These are phyloP conservation scores for Pseudonectria foliicola DNA, from an alignment of 2,329 filamentous ascomycete genomes.

Conservation along the genomic window DNA sequence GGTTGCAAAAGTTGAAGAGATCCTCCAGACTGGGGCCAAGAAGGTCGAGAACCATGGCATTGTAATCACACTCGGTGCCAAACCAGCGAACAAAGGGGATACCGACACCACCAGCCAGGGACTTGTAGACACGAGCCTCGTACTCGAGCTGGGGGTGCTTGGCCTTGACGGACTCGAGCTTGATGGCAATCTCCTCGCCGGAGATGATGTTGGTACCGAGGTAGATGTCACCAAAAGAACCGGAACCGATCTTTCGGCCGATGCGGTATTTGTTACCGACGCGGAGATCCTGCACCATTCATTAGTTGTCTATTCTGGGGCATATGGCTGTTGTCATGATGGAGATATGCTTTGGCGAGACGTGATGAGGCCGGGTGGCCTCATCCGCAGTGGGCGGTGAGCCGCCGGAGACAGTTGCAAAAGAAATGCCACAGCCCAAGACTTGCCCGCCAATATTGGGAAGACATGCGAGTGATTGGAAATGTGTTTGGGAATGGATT, in stretches of 20 bases:
- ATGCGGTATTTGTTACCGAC: slow-evolving; percentile 99
- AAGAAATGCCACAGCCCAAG: too few species aligned
- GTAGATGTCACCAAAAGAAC: slow-evolving; percentile 97
- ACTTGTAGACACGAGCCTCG: slow-evolving; percentile 89
- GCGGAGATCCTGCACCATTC: slow-evolving; percentile 70
- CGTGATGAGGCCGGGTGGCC: too few species aligned
- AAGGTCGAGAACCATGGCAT: slow-evolving; percentile 97
- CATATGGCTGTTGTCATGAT: too few species aligned
- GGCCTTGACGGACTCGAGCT: slow-evolving; percentile 98
- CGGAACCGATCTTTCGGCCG: slow-evolving; percentile 96
- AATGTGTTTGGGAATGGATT: not conserved
- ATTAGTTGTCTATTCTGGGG: slow-evolving; percentile 11
- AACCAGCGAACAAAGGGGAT: slow-evolving; percentile 99
- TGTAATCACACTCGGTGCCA: slow-evolving; percentile 98
- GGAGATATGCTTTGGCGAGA: too few species aligned
- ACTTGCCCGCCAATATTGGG: too few species aligned
- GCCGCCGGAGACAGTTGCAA: not conserved
- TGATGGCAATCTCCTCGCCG: slow-evolving; percentile 98
- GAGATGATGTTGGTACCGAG: slow-evolving; percentile 99
- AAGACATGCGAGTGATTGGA: not conserved
- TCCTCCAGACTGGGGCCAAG: slow-evolving; percentile 94
- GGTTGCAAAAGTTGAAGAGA: slow-evolving; percentile 99
- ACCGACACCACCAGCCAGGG: slow-evolving; percentile 88
- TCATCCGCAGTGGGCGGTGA: not conserved
- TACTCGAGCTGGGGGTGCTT: slow-evolving; percentile 99